These are phyloP conservation scores for Penicillium salamii DNA, from an alignment of 495 filamentous ascomycete species.

Conservation along the genomic window DNA sequence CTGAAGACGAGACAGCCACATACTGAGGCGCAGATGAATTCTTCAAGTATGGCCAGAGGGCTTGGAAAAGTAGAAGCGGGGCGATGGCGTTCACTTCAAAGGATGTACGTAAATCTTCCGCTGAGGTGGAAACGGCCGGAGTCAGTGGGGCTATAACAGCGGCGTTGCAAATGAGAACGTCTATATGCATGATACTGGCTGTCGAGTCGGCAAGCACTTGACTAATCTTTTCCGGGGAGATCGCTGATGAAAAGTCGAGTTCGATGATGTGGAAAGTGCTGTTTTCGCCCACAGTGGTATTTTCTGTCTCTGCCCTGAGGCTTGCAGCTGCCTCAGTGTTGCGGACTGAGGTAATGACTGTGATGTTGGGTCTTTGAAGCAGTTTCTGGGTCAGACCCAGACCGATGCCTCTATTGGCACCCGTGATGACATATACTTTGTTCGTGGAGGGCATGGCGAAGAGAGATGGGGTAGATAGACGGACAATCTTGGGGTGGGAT, in stretches of 20 bases:
- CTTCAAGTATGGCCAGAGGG: conserved; percentile 32
- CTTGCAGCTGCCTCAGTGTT: conserved; percentile 17
- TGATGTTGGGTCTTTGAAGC: conserved; percentile 39
- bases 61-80: conserved; percentile 37
- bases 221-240: conserved; percentile 10
- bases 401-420: conserved; percentile 51
- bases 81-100: conserved; percentile 40
- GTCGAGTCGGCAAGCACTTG: background rate
- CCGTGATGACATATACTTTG: conserved; percentile 19
- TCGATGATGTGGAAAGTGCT: conserved; percentile 40
- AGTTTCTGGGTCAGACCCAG: conserved; percentile 36
- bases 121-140: conserved; percentile 12
- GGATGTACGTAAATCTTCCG: conserved; percentile 25
- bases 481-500: too few relatives aligned
- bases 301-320: conserved; percentile 9
- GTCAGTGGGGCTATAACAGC: conserved; percentile 24
- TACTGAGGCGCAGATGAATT: conserved; percentile 31
- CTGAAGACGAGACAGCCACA: conserved; percentile 21
- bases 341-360: conserved; percentile 48
- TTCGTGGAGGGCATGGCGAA: background rate
- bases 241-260: conserved; percentile 34
- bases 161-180: conserved; percentile 53
- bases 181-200: conserved; percentile 27
- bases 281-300: conserved; percentile 21
- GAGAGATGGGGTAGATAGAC: background rate